Base-by-base conservation (phyloP, 2,329 filamentous ascomycete species). In the Fusarium sp. region DNA sequence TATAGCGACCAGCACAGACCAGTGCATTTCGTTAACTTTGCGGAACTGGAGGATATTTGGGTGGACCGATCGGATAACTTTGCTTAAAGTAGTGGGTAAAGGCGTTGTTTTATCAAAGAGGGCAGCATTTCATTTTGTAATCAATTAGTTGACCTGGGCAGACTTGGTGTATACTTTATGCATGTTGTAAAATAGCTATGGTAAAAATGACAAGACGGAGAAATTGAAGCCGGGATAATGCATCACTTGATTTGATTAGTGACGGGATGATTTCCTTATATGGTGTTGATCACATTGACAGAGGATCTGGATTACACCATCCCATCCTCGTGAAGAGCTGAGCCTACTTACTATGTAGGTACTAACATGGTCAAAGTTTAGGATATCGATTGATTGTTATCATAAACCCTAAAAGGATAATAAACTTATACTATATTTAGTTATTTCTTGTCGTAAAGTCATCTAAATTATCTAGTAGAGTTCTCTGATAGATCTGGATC, bases 21-120 rank as follows among this genome's bases (percentile, higher is more conserved):
- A 21, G 85, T 98, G 62, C 96, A 99, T 84, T 99, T 99, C 88
- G 92, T 95, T 81, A 97, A 94, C 82, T 99, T 99, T 84, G 94
- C 95, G 2, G 95, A 99, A 85, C 83, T 99, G 80, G 96, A 99
- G 84, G 95, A 99, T 82, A 93, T 97, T 45, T 97, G 95, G 90
- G 95, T 98, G 51, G 96, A 99, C 82, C 88, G 94, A 78, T 90
- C 90, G 72, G 95, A 99, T 84, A 95, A 95, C 81, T 97, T 99
- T 85, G 95, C 94, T 77, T 98, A 88, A 54, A 86, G 63, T 48
- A 57, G 64, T 66, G 74, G 64, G 67, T 46, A 66, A 67, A 61
- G 75, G 75, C 75, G 75, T 76, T 77, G 51, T 64, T 66, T 65
- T 67, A 45, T 65, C 60, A 59, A 48, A 62, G 54, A 35, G 46